These are phyloP conservation scores for Takashimella koratensis DNA, from an alignment of 1,284 basidiomycete genomes.

Conservation along the genomic window DNA sequence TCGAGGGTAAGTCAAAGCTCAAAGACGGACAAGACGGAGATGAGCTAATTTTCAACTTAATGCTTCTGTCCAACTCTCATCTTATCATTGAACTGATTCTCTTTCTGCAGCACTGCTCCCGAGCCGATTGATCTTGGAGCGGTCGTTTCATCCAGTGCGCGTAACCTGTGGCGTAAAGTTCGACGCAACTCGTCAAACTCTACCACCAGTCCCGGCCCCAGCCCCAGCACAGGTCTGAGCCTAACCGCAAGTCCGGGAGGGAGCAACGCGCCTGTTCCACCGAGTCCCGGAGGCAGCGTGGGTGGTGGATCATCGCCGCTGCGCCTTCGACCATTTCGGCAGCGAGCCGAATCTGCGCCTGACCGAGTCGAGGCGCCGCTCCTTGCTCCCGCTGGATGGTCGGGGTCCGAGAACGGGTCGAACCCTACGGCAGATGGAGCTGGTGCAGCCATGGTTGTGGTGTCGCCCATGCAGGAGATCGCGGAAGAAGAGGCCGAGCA, in stretches of 20 bases:
- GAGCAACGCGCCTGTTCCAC: no score
- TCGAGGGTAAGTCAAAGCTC: background rate
- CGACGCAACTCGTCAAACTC: conserved; percentile 15
- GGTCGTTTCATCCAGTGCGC: conserved; percentile 35
- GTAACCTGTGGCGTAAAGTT: conserved; percentile 42
- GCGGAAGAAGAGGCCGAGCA: background rate
- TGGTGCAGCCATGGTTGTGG: background rate
- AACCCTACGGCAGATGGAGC: background rate
- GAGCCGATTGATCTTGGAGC: conserved; percentile 42
- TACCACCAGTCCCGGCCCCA: no score
- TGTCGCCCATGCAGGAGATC: background rate
- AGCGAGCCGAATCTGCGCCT: background rate
- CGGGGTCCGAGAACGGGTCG: background rate
- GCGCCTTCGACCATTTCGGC: background rate
- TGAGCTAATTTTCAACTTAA: background rate
- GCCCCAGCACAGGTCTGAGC: no score
- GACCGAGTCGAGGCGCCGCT: background rate
- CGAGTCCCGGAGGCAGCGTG: no score
- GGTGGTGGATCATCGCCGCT: background rate
- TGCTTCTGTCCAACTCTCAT: no score
- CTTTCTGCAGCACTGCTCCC: no score
- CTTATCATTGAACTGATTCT: no score
- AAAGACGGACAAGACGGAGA: no score
- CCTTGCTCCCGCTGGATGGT: background rate
- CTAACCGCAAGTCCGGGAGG: no score